Evolutionary conservation across 2,329 filamentous ascomycete genomes (phyloP), one percentile per base, ranked within the genome.

Genomic region (Dothideomycetidae sp.): DNA sequence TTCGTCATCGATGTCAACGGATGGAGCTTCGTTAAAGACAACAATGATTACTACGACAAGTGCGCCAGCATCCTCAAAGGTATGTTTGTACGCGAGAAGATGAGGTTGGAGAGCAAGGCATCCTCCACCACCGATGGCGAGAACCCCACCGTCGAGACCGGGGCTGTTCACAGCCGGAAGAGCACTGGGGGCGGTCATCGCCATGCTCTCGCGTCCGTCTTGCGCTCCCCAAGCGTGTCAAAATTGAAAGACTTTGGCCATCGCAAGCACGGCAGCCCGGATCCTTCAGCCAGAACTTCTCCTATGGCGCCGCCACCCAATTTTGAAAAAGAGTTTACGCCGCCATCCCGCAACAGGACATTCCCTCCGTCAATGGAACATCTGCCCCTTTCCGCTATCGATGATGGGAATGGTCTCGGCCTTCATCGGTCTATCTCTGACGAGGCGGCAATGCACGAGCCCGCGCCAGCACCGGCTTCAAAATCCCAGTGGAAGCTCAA

Each of bases 21-120:
- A 10, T 98, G 92, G 92, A 96, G 88, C 54, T 98, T 98, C 52
- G 90, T 98, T 57, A 98, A 98, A 57, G 92, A 98, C 57, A 98
- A 98, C 51, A 88, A 94, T 44, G 86, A 93, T 43, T 98, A 98
- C 58, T 98, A 98, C 56, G 82, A 96, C 52, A 83, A 84, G 52
- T 90, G 80, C 48, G 76, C 90, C 14, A 77, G 68, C 42, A 93
- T 96, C 33, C 64, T 98, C 36, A 82, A 78, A 52, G 78, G 90
- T 5, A 82, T 92, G 54, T 96, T 98, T 48, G 67, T 92, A 45
- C 75, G 75, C 45, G 88, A 94, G 57, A 83, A 77, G 51, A 60
- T 74, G 36, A 71, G 73, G 26, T 71, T 68, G 48, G 60, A 62
- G 38, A 39, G 30, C 26, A 56, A 40, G 66, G 69, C 18, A 56